Base-by-base conservation (phyloP, 1,284 basidiomycete species). In the Sporisorium reilianum region DNA sequence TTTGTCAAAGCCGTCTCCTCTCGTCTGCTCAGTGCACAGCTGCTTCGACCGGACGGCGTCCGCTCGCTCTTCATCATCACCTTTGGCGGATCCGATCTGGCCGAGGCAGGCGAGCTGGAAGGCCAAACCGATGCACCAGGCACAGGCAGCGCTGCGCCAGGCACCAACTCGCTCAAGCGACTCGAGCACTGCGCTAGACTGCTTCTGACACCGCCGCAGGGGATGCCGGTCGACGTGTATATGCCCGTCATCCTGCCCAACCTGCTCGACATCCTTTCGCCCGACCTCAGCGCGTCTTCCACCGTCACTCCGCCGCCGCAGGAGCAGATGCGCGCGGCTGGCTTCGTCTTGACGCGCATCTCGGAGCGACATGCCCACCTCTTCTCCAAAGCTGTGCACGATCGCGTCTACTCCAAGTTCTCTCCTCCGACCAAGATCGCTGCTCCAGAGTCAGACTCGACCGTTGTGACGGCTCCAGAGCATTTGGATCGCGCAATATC, bases 1-100 rank as follows among this genome's bases (percentile, higher is more conserved):
- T 80, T 79, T 36, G 70, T 80, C 59, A 68, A 64, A 32, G 14
- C 72, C 5, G 40, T 64, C 12, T 72, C 77, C 0, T 66, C 65
- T n/a, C 70, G 78, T 12, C 62, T 84, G 38, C 59, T 79, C 7
- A 72, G 77, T 8, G 72, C 74, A 16, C 83, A 84, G 57, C 76
- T 84, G 2, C 56, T 83, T 9, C 55, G 83, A 6, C 69, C 78
- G 1, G 80, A 81, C n/a, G 83, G 81, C 12, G 79, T 83, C 2
- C 76, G 77, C 12, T 69, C 77, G 7, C 64, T 82, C 9, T 61
- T 82, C 28, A 67, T 79, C 52, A 78, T 64, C 52, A 74, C 74
- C 4, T 75, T 80, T 28, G 77, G 77, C 16, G 63, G 65, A 18
- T 55, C 58, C 23, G 72, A 80, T 26, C 18, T 64, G 3, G 61